Conservation (phyloP, 2,329 filamentous ascomycete species). For the Pseudonectria buxi region DNA sequence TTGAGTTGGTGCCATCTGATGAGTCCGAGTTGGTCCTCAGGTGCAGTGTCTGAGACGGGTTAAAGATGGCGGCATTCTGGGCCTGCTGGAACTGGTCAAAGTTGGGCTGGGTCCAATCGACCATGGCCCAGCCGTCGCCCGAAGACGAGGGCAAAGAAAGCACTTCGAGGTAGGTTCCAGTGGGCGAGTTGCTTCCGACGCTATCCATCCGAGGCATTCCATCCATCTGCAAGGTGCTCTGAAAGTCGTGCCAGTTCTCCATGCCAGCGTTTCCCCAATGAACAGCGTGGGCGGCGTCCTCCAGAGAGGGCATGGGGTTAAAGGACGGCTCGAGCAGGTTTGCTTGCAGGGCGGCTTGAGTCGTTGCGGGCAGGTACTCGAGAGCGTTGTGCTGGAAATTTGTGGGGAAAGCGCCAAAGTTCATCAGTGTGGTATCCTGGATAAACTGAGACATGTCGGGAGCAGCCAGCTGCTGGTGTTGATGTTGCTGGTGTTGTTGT, state of each 20-base stretch:
- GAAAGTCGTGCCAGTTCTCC: conserved; percentile 75
- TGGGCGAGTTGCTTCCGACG: conserved; percentile 40
- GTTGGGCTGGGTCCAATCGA: conserved; percentile 67
- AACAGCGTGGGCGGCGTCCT: conserved; percentile 47
- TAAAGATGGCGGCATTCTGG: conserved; percentile 69
- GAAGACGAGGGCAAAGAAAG: conserved; percentile 74
- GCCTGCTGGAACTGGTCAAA: conserved; percentile 51
- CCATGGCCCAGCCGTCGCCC: conserved; percentile 80
- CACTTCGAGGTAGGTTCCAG: conserved; percentile 67
- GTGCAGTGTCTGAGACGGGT: conserved; percentile 85
- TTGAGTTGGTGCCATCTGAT: conserved; percentile 60
- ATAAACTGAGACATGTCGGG: conserved; percentile 48
- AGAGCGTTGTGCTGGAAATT: conserved; percentile 50
- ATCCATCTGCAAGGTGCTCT: conserved; percentile 51
- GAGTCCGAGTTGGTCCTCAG: conserved; percentile 82
- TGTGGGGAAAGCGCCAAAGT: conserved; percentile 45
- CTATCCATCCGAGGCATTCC: conserved; percentile 33
- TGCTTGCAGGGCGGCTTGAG: conserved; percentile 57
- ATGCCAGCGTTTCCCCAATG: conserved; percentile 57
- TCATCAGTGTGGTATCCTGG: conserved; percentile 51
- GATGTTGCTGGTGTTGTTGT: conserved; percentile 14
- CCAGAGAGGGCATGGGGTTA: conserved; percentile 48
- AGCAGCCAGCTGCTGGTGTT: conserved; percentile 29
- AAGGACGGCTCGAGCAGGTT: conserved; percentile 60
- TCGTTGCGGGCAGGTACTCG: conserved; percentile 55